Evolutionary conservation across 1,139 yeast genomes (phyloP), one percentile per base, ranked within the genome.

Genomic region (Ashbya aceris): DNA sequence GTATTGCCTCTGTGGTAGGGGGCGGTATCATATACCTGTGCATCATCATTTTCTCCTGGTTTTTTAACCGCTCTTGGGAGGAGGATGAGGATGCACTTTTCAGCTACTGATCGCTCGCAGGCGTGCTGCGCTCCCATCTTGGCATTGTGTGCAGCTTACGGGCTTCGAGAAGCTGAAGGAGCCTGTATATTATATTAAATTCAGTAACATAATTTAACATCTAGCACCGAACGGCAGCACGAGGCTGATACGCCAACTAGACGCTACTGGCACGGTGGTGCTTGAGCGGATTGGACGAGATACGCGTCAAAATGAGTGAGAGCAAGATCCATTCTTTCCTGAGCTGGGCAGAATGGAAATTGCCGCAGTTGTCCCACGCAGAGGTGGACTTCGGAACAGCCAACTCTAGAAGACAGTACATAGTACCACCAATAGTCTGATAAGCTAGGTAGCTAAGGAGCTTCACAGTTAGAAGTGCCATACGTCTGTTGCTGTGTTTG

Each of bases 21-120:
- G 93, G 93, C 14, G 62, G 79, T 47, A 71, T 80, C 40, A 82
- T 83, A n/a, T 83, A 83, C 58, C 61, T 71, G 8, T 83, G 83
- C 50, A 81, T 83, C 36, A 77, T 81, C 10, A 71, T 78, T 28
- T 83, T 82, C 55, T 73, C 79, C 13, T 71, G 84, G 76, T 81
- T 81, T 51, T 82, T 83, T 69, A 52, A 52, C 28, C 44, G 55
- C 26, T 52, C 52, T 33, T 56, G 59, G 58, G 60, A 56, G 12
- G 50, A 49, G 28, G 60, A 57, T 12, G 60, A 56, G 8, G 63
- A 60, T 42, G 49, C 56, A n/a, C 42, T 58, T 33, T 59, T 59
- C 38, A 55, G 58, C 32, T 58, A 47, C 44, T 38, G 36, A 37
- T 20, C 29, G 30, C 27, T 8, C 29, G 23, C 34, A 28, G 20